Conservation (phyloP, 305 asterid species). For the Fraxinus sp. region DNA sequence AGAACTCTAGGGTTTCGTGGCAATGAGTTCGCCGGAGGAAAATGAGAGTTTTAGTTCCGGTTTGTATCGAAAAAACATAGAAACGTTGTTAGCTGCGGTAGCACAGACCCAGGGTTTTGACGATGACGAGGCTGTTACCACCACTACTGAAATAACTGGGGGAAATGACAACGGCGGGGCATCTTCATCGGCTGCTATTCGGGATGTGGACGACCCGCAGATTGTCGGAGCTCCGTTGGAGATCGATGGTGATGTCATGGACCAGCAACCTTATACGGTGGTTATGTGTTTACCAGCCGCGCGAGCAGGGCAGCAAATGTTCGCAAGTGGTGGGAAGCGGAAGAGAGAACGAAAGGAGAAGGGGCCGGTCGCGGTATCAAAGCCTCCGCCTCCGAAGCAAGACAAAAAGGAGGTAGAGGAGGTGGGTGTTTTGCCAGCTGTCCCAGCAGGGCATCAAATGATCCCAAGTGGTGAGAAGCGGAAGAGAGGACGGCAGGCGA, state of each 20-base stretch:
- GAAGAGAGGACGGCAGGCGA: slow-evolving; percentile 76
- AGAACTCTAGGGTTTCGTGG: slow-evolving; percentile 16
- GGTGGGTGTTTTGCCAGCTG: slow-evolving; percentile 4
- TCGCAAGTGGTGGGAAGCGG: slow-evolving; percentile 46
- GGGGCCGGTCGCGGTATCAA: slow-evolving; percentile 35
- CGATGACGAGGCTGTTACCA: slow-evolving; percentile 33
- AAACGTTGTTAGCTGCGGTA: slow-evolving; percentile 57
- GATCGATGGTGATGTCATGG: slow-evolving; percentile 29
- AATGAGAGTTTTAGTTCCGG: neutral
- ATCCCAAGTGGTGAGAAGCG: slow-evolving; percentile 45
- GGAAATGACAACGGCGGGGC: slow-evolving; percentile 28
- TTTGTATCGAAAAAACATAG: slow-evolving; percentile 45
- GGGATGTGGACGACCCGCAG: slow-evolving; percentile 27
- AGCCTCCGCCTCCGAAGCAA: slow-evolving; percentile 31
- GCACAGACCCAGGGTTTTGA: slow-evolving; percentile 45
- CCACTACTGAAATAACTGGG: slow-evolving; percentile 21
- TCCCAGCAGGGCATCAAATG: slow-evolving; percentile 19
- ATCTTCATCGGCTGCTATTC: slow-evolving; percentile 26
- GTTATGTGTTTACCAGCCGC: slow-evolving; percentile 14
- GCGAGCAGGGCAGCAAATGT: slow-evolving; percentile 19
- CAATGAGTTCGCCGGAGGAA: slow-evolving; percentile 9
- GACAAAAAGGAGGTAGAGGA: neutral
- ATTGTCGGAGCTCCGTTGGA: slow-evolving; percentile 30
- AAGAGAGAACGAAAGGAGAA: slow-evolving; percentile 70
- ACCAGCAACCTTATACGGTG: slow-evolving; percentile 22